These are phyloP conservation scores for Colletotrichum filicis DNA, from an alignment of 2,329 filamentous ascomycete species.

Conservation along the genomic window DNA sequence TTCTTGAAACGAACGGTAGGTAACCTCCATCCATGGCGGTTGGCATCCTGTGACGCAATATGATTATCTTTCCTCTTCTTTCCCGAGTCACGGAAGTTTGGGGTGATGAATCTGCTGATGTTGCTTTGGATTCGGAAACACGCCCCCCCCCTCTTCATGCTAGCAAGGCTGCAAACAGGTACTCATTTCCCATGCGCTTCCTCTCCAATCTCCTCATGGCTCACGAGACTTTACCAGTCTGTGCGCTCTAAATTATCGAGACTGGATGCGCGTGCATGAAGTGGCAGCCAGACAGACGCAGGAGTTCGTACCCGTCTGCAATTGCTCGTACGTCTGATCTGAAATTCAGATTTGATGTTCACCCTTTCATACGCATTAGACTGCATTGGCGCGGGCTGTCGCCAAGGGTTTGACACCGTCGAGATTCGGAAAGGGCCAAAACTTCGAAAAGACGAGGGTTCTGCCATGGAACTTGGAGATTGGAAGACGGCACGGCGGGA, in stretches of 20 bases:
- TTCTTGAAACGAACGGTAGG: conserved; percentile 20
- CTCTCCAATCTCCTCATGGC: neutral
- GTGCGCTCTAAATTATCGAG: neutral
- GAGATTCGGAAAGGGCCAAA: neutral
- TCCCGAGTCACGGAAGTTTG: too few relatives aligned
- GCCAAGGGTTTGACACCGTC: neutral
- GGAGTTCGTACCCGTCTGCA: neutral
- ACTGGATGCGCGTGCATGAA: neutral
- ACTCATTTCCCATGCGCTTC: neutral
- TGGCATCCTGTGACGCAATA: conserved; percentile 7
- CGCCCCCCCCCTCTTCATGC: too few relatives aligned
- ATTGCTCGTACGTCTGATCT: neutral
- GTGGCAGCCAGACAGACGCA: neutral
- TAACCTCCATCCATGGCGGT: neutral
- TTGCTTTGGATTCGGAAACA: neutral
- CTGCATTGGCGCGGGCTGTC: neutral
- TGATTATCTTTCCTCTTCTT: neutral
- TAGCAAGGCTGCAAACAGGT: neutral
- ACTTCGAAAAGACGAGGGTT: neutral
- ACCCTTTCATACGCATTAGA: neutral
- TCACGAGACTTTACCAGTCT: neutral
- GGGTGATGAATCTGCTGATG: neutral
- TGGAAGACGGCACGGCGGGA: neutral
- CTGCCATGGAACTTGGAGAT: neutral
- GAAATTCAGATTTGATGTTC: neutral